These are phyloP conservation scores for Carpinus viminea DNA, from an alignment of 306 rosid genomes.

Conservation along the genomic window DNA sequence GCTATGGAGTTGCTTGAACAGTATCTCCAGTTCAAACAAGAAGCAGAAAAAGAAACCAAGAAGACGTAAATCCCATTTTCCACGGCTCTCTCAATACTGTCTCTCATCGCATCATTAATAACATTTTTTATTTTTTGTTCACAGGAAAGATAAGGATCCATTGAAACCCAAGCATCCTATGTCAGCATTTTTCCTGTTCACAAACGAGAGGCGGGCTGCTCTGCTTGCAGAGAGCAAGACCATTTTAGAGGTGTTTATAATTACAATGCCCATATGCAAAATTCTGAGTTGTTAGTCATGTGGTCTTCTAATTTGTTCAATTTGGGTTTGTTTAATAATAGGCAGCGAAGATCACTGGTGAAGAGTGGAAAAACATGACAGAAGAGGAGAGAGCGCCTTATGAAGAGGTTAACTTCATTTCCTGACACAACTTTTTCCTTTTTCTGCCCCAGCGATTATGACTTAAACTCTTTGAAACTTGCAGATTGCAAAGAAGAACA, in stretches of 20 bases:
- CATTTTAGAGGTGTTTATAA: conserved; percentile 48
- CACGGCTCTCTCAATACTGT: neutral
- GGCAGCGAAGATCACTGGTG: conserved; percentile 72
- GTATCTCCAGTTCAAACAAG: conserved; percentile 78
- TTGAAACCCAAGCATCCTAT: conserved; percentile 90
- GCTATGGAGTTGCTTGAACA: conserved; percentile 96
- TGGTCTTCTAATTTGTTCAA: conserved; percentile 4
- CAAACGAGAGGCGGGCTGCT: conserved; percentile 71
- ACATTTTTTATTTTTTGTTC: conserved; percentile 2
- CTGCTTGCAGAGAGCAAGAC: conserved; percentile 61
- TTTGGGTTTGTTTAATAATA: conserved; percentile 13
- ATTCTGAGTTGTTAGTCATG: neutral
- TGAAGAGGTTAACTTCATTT: conserved; percentile 59
- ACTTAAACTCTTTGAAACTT: neutral
- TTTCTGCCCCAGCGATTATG: neutral
- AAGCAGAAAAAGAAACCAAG: conserved; percentile 58
- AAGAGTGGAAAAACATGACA: conserved; percentile 90
- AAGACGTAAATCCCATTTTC: conserved; percentile 46
- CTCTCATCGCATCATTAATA: neutral
- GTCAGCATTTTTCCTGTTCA: conserved; percentile 75
- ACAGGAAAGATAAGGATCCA: conserved; percentile 91
- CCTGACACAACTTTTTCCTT: neutral
- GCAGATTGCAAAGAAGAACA: conserved; percentile 79
- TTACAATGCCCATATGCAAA: neutral
- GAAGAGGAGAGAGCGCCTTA: conserved; percentile 66